phyloP scores from a whole-genome alignment of 2,329 filamentous ascomycete species.

The Xylaria sp. region DNA sequence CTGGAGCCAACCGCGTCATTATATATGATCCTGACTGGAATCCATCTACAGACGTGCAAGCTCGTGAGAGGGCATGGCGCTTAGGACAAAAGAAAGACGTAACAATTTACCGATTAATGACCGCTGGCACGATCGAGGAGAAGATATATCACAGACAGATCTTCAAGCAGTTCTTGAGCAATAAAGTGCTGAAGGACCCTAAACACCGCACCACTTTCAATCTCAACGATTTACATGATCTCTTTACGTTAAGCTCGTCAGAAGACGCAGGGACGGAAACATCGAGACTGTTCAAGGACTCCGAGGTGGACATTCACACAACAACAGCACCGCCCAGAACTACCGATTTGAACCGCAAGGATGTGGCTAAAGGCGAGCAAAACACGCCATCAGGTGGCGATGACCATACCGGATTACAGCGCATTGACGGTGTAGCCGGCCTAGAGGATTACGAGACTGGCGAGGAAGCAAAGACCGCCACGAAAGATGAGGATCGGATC shows the following conservation, averaged over 20 bases:
- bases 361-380: constrained; percentile 22
- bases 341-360: constrained; percentile 31
- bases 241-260: constrained; percentile 82
- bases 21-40: constrained; percentile 99
- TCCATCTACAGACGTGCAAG: constrained; percentile 94
- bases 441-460: constrained; percentile 54
- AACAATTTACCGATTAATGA: constrained; percentile 97
- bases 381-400: constrained; percentile 40
- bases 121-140: constrained; percentile 96
- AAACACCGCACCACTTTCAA: constrained; percentile 94
- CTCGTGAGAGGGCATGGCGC: constrained; percentile 94
- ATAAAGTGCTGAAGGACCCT: constrained; percentile 94
- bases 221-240: constrained; percentile 87
- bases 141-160: constrained; percentile 99
- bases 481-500: constrained; percentile 76
- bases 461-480: constrained; percentile 59
- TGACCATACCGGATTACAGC: constrained; percentile 49
- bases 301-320: constrained; percentile 75
- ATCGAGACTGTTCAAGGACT: constrained; percentile 86
- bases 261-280: constrained; percentile 81
- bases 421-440: constrained; percentile 50
- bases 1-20: constrained; percentile 93
- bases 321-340: constrained; percentile 23
- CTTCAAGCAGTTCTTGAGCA: constrained; percentile 97
- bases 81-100: constrained; percentile 95